Base-by-base conservation (phyloP, 192 early-diverging fungal genomes). In the Coemansia aciculifera region DNA sequence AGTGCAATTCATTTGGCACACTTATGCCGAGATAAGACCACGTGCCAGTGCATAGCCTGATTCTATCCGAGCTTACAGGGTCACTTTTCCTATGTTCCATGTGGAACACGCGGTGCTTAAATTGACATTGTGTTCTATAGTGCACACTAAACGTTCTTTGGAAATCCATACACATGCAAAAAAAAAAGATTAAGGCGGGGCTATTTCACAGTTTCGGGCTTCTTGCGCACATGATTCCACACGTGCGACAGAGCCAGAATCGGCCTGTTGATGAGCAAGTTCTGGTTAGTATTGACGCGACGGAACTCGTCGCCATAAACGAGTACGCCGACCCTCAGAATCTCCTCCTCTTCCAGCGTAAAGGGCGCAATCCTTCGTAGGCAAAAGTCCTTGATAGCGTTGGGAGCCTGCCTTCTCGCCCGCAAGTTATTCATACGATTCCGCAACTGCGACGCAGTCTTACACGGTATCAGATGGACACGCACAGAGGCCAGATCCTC, bases 311-410 rank as follows among this genome's bases (percentile, higher is more conserved):
- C 72, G 62, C 83, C 83, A 62, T 73, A 85, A 23, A 76, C 75
- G 23, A 75, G 39, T 21, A 81, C 68, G 8, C 75, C 79, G 56
- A 75, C 61, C 2, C 79, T 61, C 64, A 85, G 59, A 10, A 69
- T 69, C 71, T 85, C 84, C 64, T 83, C 77, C 67, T 86, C 85
- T 51, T 83, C 79, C 51, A 84, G 69, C 19, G 77, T 86, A 52
- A 84, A 76, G 6, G 85, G 85, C 64, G 72, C 68, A 32, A 84
- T 79, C 27, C 72, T 65, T 12, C 75, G 56, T 66, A 84, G 61
- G 11, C 78, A 78, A 60, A 78, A 81, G 10, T 73, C 73, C 71
- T 86, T 86, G 40, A 84, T 75, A 17, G 79, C 65, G 51, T 84
- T 86, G 13, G 66, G 49, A 2, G 70, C 67, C 3, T 69, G 69